Percentiles rank a stretch among this genome's conserved stretches.
phyloP scores from a whole-genome alignment of 306 rosid species.

The Fagus sylvatica region DNA sequence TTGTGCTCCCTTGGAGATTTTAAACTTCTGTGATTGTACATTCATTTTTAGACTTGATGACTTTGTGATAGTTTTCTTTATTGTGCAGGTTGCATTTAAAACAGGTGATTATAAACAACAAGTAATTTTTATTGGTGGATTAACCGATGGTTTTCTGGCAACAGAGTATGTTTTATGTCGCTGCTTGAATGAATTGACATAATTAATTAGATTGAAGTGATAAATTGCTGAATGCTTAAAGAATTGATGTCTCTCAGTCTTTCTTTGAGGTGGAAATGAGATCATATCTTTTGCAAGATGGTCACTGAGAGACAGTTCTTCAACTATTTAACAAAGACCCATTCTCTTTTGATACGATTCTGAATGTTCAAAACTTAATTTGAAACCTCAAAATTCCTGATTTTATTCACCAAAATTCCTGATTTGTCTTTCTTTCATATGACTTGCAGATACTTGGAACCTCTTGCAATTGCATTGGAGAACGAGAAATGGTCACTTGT shows the following conservation, averaged over 20 bases:
- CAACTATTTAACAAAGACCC: not conserved
- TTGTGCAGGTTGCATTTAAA: constrained; percentile 88
- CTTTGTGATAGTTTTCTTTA: constrained; percentile 12
- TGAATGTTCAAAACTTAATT: not conserved
- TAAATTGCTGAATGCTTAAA: not conserved
- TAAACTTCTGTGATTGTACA: not conserved
- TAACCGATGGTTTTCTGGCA: constrained; percentile 92
- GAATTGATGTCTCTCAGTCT: constrained; percentile 4
- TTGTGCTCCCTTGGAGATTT: not conserved
- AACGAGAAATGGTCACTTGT: constrained; percentile 94
- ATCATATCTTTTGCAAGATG: constrained; percentile 9
- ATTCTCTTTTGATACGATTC: not conserved
- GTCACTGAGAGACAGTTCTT: constrained; percentile 11
- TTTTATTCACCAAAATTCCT: no score
- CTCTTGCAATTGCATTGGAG: constrained; percentile 94
- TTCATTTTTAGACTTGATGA: not conserved
- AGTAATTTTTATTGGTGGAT: constrained; percentile 92
- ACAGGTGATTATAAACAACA: constrained; percentile 87
- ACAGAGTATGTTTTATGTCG: constrained; percentile 57
- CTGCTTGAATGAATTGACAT: not conserved
- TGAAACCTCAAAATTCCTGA: not conserved
- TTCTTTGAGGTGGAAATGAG: not conserved
- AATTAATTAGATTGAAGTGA: constrained; percentile 3
- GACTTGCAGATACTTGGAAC: constrained; percentile 81
- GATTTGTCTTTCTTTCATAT: constrained; percentile 27